Evolutionary conservation across 2,329 filamentous ascomycete genomes (phyloP), one percentile per base, ranked within the genome.

Genomic region (Neurospora sp.): DNA sequence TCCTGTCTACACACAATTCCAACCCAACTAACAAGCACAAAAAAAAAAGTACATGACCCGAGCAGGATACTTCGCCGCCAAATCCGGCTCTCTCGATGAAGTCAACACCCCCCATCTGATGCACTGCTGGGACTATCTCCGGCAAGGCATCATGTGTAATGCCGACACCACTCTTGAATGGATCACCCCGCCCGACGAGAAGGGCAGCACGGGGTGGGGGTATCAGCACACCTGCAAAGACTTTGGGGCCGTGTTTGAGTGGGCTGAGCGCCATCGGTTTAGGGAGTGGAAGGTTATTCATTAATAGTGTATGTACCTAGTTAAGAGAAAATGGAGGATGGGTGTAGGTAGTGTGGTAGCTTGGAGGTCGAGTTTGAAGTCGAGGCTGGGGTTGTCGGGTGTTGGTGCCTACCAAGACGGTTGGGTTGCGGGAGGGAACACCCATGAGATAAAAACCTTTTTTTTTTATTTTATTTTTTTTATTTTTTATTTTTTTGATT

Each of bases 71-170:
- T 79, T 76, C 72, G 78, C 79, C 68, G 75, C 75, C n/a, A 79
- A 79, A 8, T 81, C 79, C 73, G 78, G 70, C 40, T 77, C 78
- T 5, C 70, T 75, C 33, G 72, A 77, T 46, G 67, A 80, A 69
- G 77, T 77, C 11, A 74, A 78, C 1, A 78, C 78, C 3, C 76
- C 78, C 15, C 80, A 82, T 73, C 76, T 78, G 67, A 72, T 77
- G 23, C 80, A 81, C 71, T 81, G 80, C 76, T 78, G 81, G 72
- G 80, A 81, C 68, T 81, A 81, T 66, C 72, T 81, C 9, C 77
- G 80, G 17, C 79, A 81, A 70, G 77, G 76, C 36, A 77, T 81
- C 69, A 78, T 79, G 73, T 81, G 80, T 58, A 73, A 78, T 0
- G 80, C 76, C 13, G 80, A 81, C 73, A 78, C 78, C n/a, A 80